Percentiles rank a stretch among this genome's conserved stretches.
Evolutionary conservation across 345 rosid genomes (phyloP).

Genomic region (Syzygium aqueum): DNA sequence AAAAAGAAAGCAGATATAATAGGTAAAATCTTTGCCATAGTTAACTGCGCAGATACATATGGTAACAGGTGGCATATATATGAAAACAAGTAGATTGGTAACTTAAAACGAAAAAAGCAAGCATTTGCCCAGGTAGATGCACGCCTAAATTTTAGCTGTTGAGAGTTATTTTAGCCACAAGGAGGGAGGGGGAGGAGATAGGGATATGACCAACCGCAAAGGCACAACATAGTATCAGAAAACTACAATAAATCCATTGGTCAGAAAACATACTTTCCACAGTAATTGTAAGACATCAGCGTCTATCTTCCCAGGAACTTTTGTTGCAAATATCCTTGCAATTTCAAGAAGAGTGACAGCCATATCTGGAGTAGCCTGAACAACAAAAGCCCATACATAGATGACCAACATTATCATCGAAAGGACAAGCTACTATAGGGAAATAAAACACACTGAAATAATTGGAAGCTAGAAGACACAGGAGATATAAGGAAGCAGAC

Average conservation of each 20-base stretch:
- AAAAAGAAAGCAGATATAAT: not conserved
- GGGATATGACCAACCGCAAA: not conserved
- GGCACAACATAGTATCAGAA: not conserved
- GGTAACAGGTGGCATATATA: not conserved
- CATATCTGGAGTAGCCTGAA: conserved; percentile 97
- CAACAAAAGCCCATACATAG: not conserved
- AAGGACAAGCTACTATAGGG: not conserved
- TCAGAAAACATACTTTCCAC: conserved; percentile 65
- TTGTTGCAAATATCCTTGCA: conserved; percentile 97
- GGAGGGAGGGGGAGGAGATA: not conserved
- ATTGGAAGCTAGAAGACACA: not conserved
- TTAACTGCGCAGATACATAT: not conserved
- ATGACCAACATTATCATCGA: not conserved
- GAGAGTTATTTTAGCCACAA: not conserved
- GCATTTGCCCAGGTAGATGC: not conserved
- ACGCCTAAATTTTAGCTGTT: not conserved
- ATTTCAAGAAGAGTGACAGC: conserved; percentile 98
- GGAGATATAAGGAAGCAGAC: not conserved
- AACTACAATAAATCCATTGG: not conserved
- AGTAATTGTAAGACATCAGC: conserved; percentile 95
- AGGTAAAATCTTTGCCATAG: not conserved
- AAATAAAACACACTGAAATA: not conserved
- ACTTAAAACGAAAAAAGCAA: not conserved
- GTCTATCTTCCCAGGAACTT: conserved; percentile 98
- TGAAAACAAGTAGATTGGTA: not conserved